phyloP scores from a whole-genome alignment of 1,284 basidiomycete genomes.

The Stygiomarasmius scandens region DNA sequence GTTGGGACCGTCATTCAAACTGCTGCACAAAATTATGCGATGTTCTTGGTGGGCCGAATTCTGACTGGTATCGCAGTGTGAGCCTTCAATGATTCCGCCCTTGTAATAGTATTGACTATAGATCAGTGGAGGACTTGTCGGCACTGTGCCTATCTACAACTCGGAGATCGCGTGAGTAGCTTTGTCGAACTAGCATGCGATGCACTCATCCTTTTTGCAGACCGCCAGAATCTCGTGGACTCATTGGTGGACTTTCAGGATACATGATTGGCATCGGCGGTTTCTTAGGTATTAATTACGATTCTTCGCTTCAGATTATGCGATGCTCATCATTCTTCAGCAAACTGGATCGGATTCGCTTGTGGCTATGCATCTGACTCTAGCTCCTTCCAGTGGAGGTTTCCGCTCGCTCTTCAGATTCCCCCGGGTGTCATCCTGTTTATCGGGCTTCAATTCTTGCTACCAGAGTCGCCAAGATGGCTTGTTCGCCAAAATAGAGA shows the following conservation, averaged over 20 bases:
- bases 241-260: conserved; percentile 21
- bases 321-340: background rate
- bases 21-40: conserved; percentile 21
- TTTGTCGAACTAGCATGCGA: background rate
- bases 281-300: background rate
- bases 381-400: conserved; percentile 18
- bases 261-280: conserved; percentile 21
- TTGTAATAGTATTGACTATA: background rate
- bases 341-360: conserved; percentile 19
- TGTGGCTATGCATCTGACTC: conserved; percentile 14
- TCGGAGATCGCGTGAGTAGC: conserved; percentile 20
- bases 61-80: conserved; percentile 22
- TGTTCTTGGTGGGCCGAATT: conserved; percentile 21
- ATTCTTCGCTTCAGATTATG: no score
- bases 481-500: conserved; percentile 11
- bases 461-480: conserved; percentile 19
- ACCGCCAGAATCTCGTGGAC: conserved; percentile 18
- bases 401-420: conserved; percentile 18
- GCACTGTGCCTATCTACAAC: conserved; percentile 23
- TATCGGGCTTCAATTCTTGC: conserved; percentile 13
- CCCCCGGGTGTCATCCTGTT: conserved; percentile 20
- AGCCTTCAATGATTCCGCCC: background rate
- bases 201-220: conserved; percentile 1
- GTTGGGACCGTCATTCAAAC: conserved; percentile 23
- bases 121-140: conserved; percentile 17